These are phyloP conservation scores for Rugonectria rugulosa DNA, from an alignment of 2,329 filamentous ascomycete species.

Conservation along the genomic window DNA sequence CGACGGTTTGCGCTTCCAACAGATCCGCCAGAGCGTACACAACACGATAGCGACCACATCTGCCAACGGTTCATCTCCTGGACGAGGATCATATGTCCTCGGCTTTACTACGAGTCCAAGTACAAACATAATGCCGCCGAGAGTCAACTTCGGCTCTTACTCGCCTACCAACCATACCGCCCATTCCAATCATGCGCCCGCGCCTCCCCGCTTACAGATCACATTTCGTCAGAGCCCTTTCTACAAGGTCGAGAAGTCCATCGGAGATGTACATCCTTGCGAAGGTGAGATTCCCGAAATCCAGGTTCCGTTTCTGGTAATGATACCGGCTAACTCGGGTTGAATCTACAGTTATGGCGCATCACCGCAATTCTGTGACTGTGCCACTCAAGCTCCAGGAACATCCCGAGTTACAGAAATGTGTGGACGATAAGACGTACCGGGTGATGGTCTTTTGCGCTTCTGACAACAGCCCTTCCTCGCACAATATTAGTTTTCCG, in stretches of 20 bases:
- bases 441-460: constrained; percentile 87
- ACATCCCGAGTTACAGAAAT: constrained; percentile 59
- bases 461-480: constrained; percentile 63
- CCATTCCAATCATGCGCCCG: constrained; percentile 28
- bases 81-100: constrained; percentile 26
- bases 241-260: constrained; percentile 71
- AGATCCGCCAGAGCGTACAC: constrained; percentile 53
- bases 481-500: constrained; percentile 86
- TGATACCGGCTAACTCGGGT: constrained; percentile 2
- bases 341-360: constrained; percentile 58
- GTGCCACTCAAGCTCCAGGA: constrained; percentile 59
- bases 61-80: constrained; percentile 27
- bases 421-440: constrained; percentile 67
- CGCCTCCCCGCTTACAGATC: constrained; percentile 31
- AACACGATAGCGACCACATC: constrained; percentile 44
- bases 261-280: constrained; percentile 72
- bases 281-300: constrained; percentile 66
- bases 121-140: constrained; percentile 20
- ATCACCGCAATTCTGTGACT: constrained; percentile 58
- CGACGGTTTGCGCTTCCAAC: constrained; percentile 51
- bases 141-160: constrained; percentile 31
- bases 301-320: not conserved
- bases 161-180: constrained; percentile 21
- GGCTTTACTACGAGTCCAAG: constrained; percentile 12
- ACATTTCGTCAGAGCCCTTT: constrained; percentile 81